Base-by-base conservation (phyloP, 2,329 filamentous ascomycete species). In the Talaromyces sp. region DNA sequence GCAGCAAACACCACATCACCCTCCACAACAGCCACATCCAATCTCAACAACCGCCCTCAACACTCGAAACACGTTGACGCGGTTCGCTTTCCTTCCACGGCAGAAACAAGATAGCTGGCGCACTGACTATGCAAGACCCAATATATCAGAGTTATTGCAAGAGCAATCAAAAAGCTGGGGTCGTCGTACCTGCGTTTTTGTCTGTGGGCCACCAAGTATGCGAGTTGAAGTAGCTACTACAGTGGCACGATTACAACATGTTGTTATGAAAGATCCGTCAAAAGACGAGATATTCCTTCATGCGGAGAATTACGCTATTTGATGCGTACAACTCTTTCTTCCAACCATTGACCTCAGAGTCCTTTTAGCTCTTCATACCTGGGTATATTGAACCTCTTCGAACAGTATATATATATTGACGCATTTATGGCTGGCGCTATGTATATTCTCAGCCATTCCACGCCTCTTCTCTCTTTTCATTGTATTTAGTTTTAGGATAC, bases 221-320 rank as follows among this genome's bases (percentile, higher is more conserved):
- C 83, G 94, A 68, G 87, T 93, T 13, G 92, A 93, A 70, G 93
- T 97, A 16, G 89, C 91, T n/a, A 91, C 87, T 69, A 90, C 91
- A 0, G 92, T 97, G 27, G 94, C 94, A 2, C 82, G 85, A 65
- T 80, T 97, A 72, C 94, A 98, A 83, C 86, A 86, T 31, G 87
- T 89, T 76, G 93, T 98, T 59, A 93, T 92, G 90, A 88, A 86
- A 6, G 89, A 92, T 70, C 86, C 89, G 39, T 85, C 86, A 71
- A 85, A 90, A 56, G 93, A 97, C 74, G 94, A 97, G 84, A 90
- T 98, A 63, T 97, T 93, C 76, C 78, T 97, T 76, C 94, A 97
- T 81, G 91, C 93, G 3, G 94, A 98, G 83, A 97, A 97, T 76
- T 97, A 97, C 80, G 91, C 93, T 60, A 83, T 97, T 68, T 97